Evolutionary conservation across 805 yeast species (phyloP), one percentile per base, ranked within the genome.

Genomic region (Barnettozyma populi): DNA sequence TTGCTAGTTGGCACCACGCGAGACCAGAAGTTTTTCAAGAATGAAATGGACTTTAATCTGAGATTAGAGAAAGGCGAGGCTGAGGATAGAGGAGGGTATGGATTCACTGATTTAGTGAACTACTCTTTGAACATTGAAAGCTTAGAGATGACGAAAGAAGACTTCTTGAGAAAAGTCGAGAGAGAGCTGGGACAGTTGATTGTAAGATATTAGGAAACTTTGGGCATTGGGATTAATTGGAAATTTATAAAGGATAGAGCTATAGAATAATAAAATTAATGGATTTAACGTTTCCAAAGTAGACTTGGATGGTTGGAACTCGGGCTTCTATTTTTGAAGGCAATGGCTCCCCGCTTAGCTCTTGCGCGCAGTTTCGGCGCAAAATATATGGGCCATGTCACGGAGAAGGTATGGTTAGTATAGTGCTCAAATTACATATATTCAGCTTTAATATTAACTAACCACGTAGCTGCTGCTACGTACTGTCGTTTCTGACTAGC

Each of bases 61-160:
- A 43, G 36, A 11, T 11, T 49, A 7, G 34, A 24, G 2, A 42
- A 45, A 24, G 52, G 52, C 29, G 39, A 43, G 18, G 32, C 24
- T 8, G 49, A 48, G 24, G 43, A 46, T 7, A 43, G 48, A 31
- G 47, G 45, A 13, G 47, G 46, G 20, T 51, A 51, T 41, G 48
- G 43, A 19, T 51, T 51, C 34, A 45, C 48, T 18, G 47, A 49
- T 14, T 36, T 41, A 6, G 37, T 43, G 32, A 46, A 48, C 24
- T 49, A 51, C 34, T 27, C 50, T 3, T 40, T 49, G 18, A 46
- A 48, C 31, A 11, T 51, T 7, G 18, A 46, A 23, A 19, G 34
- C 11, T 16, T 51, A 3, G 16, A 40, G 3, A 41, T 51, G 6
- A 16, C 39, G 3, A 44, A 42, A 9, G n/a, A 14, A 7, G 34